Percentiles rank a stretch among this genome's conserved stretches.
phyloP scores from a whole-genome alignment of 345 rosid genomes.

The Jatropha curcas region DNA sequence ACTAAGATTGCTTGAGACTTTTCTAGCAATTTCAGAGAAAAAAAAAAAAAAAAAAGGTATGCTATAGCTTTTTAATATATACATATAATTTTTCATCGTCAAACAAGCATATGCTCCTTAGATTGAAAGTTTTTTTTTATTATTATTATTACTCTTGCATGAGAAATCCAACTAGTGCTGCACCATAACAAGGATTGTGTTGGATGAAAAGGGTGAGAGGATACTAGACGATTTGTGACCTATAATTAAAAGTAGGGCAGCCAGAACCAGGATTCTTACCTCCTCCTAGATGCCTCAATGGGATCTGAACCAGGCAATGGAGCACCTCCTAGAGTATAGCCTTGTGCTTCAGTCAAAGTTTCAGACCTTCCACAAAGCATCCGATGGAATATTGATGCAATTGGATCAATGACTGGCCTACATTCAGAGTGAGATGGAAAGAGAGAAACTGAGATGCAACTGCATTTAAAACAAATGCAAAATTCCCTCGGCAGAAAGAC shows the following conservation, averaged over 20 bases:
- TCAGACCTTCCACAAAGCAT: slow-evolving; percentile 78
- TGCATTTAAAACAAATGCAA: slow-evolving; percentile 9
- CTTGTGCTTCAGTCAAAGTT: slow-evolving; percentile 46
- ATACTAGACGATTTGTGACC: not conserved
- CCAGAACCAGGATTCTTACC: slow-evolving; percentile 46
- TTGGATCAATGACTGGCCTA: slow-evolving; percentile 88
- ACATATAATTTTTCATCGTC: not conserved
- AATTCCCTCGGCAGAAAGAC: slow-evolving; percentile 1
- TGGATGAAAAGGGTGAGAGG: no score
- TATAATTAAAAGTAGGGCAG: not conserved
- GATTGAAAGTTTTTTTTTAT: not conserved
- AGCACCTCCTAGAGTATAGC: slow-evolving; percentile 55
- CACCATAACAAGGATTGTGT: not conserved
- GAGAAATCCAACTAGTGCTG: not conserved
- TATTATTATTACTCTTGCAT: not conserved
- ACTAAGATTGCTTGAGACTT: not conserved
- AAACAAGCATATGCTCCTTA: not conserved
- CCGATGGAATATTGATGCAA: slow-evolving; percentile 77
- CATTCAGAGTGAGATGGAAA: slow-evolving; percentile 12
- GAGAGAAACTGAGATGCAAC: not conserved
- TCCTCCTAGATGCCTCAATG: slow-evolving; percentile 91
- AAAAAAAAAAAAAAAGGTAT: no score
- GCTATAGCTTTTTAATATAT: no score
- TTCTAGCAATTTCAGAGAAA: not conserved
- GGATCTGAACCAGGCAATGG: slow-evolving; percentile 95